These are phyloP conservation scores for Lactifluus piperatus DNA, from an alignment of 768 basidiomycete genomes.

Conservation along the genomic window DNA sequence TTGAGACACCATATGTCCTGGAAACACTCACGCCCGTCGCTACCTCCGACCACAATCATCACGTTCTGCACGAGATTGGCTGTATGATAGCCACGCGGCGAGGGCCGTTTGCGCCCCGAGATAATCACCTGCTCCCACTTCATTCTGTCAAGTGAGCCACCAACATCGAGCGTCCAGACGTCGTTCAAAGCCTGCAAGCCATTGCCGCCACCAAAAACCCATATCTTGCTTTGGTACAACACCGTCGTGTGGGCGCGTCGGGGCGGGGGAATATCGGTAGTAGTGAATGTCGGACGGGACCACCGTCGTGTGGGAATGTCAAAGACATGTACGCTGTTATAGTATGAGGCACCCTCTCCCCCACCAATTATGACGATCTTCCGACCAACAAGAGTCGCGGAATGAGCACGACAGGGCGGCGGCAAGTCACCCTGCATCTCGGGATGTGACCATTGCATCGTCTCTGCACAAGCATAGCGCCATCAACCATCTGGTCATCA, in stretches of 20 bases:
- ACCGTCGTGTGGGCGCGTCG: slow-evolving; percentile 88
- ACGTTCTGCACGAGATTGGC: slow-evolving; percentile 78
- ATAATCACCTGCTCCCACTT: slow-evolving; percentile 56
- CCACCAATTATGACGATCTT: slow-evolving; percentile 83
- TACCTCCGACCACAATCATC: slow-evolving; percentile 87
- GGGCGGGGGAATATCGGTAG: slow-evolving; percentile 30
- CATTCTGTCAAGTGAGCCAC: slow-evolving; percentile 33
- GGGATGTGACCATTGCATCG: slow-evolving; percentile 82
- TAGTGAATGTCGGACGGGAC: slow-evolving; percentile 37
- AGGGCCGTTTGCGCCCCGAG: slow-evolving; percentile 41
- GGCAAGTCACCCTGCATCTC: slow-evolving; percentile 71
- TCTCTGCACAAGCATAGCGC: slow-evolving; percentile 41
- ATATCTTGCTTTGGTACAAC: slow-evolving; percentile 58
- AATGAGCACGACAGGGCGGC: slow-evolving; percentile 81
- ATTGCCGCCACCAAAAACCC: slow-evolving; percentile 92
- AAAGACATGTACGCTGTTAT: slow-evolving; percentile 73
- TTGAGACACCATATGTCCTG: slow-evolving; percentile 83
- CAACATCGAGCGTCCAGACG: slow-evolving; percentile 77
- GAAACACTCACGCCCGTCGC: slow-evolving; percentile 84
- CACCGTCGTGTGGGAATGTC: slow-evolving; percentile 70
- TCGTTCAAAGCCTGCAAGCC: slow-evolving; percentile 86
- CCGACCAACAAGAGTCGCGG: slow-evolving; percentile 73
- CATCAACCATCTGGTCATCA: neutral
- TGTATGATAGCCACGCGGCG: slow-evolving; percentile 80
- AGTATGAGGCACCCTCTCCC: slow-evolving; percentile 75